phyloP scores from a whole-genome alignment of 768 basidiomycete species.

The Mycena rebaudengoi region DNA sequence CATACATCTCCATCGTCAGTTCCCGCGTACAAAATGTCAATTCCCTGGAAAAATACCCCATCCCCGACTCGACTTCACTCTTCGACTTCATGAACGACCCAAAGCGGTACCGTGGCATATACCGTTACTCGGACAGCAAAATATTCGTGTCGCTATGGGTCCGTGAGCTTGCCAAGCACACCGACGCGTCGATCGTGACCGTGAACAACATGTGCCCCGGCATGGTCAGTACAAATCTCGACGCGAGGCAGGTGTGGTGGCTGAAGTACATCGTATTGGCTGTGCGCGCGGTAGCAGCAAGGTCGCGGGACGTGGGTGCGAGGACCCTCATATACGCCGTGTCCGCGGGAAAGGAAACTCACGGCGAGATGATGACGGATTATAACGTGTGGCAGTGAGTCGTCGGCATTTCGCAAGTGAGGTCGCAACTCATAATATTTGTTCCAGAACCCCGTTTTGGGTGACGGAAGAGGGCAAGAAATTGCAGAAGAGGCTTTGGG shows the following conservation, averaged over 20 bases:
- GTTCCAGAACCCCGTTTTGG: slow-evolving; percentile 13
- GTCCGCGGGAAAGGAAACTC: slow-evolving; percentile 20
- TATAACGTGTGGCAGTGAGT: slow-evolving; percentile 16
- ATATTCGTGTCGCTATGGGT: slow-evolving; percentile 25
- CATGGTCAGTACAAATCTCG: slow-evolving; percentile 24
- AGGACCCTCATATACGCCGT: slow-evolving; percentile 22
- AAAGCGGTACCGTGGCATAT: neutral
- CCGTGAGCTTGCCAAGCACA: slow-evolving; percentile 18
- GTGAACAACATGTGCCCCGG: slow-evolving; percentile 33
- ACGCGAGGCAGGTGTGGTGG: slow-evolving; percentile 7
- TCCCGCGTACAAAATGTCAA: slow-evolving; percentile 11
- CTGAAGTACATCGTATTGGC: neutral
- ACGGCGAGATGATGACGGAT: slow-evolving; percentile 24
- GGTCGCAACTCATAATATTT: neutral
- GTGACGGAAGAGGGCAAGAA: slow-evolving; percentile 17
- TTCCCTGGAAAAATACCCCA: slow-evolving; percentile 5
- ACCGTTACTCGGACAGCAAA: slow-evolving; percentile 27
- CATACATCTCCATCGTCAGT: slow-evolving; percentile 22
- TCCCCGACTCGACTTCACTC: slow-evolving; percentile 20
- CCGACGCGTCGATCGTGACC: slow-evolving; percentile 24
- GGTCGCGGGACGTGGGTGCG: slow-evolving; percentile 25
- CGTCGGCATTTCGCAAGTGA: too few relatives aligned
- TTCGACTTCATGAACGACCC: slow-evolving; percentile 23
- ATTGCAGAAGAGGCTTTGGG: slow-evolving; percentile 24
- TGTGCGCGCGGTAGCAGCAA: slow-evolving; percentile 2